Evolutionary conservation across 2,329 filamentous ascomycete genomes (phyloP).

Genomic region (Orbilia ellipsospora): DNA sequence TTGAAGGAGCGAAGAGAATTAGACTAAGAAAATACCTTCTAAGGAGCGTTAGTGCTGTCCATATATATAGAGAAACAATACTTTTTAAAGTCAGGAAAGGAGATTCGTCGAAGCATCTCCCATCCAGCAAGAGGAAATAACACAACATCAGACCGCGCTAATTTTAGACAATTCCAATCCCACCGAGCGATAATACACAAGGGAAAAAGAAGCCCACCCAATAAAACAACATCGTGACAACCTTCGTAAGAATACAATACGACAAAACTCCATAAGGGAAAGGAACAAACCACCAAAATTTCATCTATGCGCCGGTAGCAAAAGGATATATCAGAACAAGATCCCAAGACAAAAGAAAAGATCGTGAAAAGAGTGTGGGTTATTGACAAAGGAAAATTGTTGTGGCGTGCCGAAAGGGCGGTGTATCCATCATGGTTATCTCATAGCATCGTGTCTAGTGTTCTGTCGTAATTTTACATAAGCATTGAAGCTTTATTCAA

Average conservation of each 20-base stretch:
- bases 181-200: not conserved
- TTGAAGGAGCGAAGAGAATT: slow-evolving; percentile 19
- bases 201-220: slow-evolving; percentile 11
- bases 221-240: not conserved
- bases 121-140: slow-evolving; percentile 8
- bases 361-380: slow-evolving; percentile 5
- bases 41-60: slow-evolving; percentile 1
- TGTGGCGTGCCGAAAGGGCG: slow-evolving; percentile 44
- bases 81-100: slow-evolving; percentile 4
- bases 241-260: slow-evolving; percentile 19
- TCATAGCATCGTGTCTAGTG: slow-evolving; percentile 6
- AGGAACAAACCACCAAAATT: slow-evolving; percentile 12
- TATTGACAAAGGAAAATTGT: slow-evolving; percentile 33
- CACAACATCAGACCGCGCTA: not conserved
- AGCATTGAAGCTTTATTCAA: slow-evolving; percentile 4
- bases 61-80: not conserved
- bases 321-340: slow-evolving; percentile 13
- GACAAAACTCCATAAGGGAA: slow-evolving; percentile 20
- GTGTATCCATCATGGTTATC: slow-evolving; percentile 35
- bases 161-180: not conserved
- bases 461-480: slow-evolving; percentile 45
- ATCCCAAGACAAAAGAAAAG: slow-evolving; percentile 17
- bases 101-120: slow-evolving; percentile 12
- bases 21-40: slow-evolving; percentile 1
- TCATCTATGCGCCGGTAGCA: slow-evolving; percentile 17